Evolutionary conservation across 257 asterid species (phyloP).

Genomic region (Catharanthus roseus): DNA sequence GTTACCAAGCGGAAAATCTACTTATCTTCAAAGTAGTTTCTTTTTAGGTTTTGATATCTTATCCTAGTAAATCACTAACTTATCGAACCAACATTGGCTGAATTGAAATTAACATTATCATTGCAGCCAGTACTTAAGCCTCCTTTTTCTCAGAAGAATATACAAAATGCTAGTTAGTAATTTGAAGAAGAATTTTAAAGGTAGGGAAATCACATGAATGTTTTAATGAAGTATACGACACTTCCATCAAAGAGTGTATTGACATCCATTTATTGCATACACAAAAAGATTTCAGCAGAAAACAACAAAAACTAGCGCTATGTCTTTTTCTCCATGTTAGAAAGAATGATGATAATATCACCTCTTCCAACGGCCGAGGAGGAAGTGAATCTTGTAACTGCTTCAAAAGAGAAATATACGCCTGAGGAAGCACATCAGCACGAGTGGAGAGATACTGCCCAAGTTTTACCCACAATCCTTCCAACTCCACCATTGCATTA

Average conservation of each 20-base stretch:
- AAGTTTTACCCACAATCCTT: slow-evolving; percentile 97
- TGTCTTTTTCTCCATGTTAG: too few species aligned
- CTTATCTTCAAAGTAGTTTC: too few species aligned
- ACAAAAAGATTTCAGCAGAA: not conserved
- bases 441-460: slow-evolving; percentile 98
- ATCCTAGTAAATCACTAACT: too few species aligned
- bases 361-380: slow-evolving; percentile 89
- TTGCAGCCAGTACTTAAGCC: not conserved
- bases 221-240: not conserved
- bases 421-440: slow-evolving; percentile 96
- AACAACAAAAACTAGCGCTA: not conserved
- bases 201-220: not conserved
- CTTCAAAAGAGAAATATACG: slow-evolving; percentile 73
- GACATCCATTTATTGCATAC: not conserved
- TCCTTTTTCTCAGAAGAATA: not conserved
- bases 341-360: slow-evolving; percentile 15
- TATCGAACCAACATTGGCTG: not conserved
- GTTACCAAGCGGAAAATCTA: too few species aligned
- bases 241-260: not conserved
- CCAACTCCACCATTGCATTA: slow-evolving; percentile 65
- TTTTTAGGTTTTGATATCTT: not conserved
- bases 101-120: not conserved
- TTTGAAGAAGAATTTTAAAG: not conserved
- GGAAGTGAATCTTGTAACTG: slow-evolving; percentile 98
- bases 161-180: not conserved